A percentile compares a stretch with the other conserved stretches of the same genome.
These are phyloP conservation scores for Hyphopichia pseudoburtonii DNA, from an alignment of 1,139 yeast species.

Conservation along the genomic window DNA sequence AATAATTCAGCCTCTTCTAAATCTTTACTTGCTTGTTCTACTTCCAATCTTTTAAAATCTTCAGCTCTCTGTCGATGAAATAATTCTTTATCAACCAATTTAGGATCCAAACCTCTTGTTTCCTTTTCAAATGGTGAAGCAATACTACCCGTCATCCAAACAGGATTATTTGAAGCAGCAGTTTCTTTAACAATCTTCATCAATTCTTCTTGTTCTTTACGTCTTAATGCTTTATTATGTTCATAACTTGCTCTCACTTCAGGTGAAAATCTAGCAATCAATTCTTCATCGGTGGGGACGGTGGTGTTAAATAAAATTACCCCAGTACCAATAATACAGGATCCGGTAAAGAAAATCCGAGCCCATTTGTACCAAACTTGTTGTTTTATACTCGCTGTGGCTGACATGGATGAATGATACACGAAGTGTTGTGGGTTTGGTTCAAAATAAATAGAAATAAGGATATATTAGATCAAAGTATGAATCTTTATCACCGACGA, in stretches of 20 bases:
- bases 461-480: too few species aligned
- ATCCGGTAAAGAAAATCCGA: constrained; percentile 54
- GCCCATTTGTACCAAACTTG: constrained; percentile 62
- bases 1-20: constrained; percentile 40
- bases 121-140: constrained; percentile 61
- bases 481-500: too few species aligned
- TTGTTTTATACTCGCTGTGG: constrained; percentile 17
- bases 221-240: constrained; percentile 59
- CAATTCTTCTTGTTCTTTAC: constrained; percentile 63
- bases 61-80: constrained; percentile 51
- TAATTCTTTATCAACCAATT: constrained; percentile 48
- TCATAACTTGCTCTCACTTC: constrained; percentile 79
- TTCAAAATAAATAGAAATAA: too few species aligned
- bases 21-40: constrained; percentile 46
- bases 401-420: neutral
- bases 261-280: constrained; percentile 74
- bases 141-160: constrained; percentile 77
- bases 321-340: constrained; percentile 69
- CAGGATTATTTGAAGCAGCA: constrained; percentile 65
- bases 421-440: neutral
- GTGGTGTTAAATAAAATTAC: constrained; percentile 65
- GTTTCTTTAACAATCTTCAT: constrained; percentile 66
- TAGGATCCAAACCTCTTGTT: constrained; percentile 32
- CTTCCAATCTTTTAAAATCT: constrained; percentile 43
- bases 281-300: constrained; percentile 81